Conservation (phyloP, 331 rosid species). For the Malus hybrid region DNA sequence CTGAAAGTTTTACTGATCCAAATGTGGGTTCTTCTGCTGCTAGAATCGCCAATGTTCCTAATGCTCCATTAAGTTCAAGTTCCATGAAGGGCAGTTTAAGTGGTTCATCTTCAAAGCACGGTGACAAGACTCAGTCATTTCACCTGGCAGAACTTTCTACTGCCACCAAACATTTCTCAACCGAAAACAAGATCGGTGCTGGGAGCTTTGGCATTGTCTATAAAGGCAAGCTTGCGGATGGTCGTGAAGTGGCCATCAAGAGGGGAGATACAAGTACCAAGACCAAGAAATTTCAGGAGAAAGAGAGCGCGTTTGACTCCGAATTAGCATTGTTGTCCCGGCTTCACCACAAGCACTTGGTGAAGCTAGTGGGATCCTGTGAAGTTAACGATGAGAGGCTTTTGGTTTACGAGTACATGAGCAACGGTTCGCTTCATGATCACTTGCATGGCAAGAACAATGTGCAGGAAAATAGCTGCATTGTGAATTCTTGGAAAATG, state of each 20-base stretch:
- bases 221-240: conserved; percentile 54
- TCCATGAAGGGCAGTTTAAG: conserved; percentile 32
- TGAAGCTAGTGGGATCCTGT: conserved; percentile 68
- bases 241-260: conserved; percentile 73
- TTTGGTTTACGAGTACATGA: conserved; percentile 69
- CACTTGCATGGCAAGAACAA: conserved; percentile 55
- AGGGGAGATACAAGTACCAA: conserved; percentile 42
- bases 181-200: conserved; percentile 45
- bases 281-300: conserved; percentile 57
- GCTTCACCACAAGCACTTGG: conserved; percentile 77
- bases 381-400: conserved; percentile 63
- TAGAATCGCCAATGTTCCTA: conserved; percentile 11
- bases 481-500: conserved; percentile 59
- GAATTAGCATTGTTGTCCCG: conserved; percentile 50
- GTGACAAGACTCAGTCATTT: conserved; percentile 40
- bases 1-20: conserved; percentile 13
- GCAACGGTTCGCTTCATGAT: conserved; percentile 57
- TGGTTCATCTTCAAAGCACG: conserved; percentile 40
- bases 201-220: conserved; percentile 80
- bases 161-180: conserved; percentile 52
- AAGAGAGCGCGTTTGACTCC: conserved; percentile 60
- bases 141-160: conserved; percentile 40
- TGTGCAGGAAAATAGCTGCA: conserved; percentile 18
- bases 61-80: conserved; percentile 10
- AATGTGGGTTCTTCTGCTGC: conserved; percentile 13